Evolutionary conservation across 2,329 filamentous ascomycete species (phyloP).

Genomic region (Arthrobotrys entomopaga): DNA sequence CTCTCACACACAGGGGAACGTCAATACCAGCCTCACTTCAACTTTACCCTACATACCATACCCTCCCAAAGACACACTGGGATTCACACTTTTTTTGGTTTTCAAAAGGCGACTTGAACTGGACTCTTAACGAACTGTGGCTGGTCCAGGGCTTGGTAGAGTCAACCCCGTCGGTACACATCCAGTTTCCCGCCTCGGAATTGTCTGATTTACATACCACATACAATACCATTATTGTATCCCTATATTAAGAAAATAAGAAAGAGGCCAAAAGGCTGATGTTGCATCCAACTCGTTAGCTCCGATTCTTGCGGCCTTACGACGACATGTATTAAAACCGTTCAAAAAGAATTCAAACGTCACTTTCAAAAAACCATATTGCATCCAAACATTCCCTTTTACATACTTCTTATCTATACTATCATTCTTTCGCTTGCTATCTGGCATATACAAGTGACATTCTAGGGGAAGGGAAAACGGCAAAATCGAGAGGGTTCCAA

Average conservation of each 20-base stretch:
- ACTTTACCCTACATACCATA: background rate
- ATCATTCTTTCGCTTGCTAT: slow-evolving; percentile 3
- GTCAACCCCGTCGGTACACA: slow-evolving; percentile 2
- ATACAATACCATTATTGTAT: too few species aligned
- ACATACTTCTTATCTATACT: slow-evolving; percentile 7
- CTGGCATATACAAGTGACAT: background rate
- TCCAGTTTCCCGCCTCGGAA: slow-evolving; percentile 1
- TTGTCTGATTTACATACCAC: background rate
- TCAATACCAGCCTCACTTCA: slow-evolving; percentile 11
- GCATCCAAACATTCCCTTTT: too few species aligned
- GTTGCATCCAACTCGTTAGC: background rate
- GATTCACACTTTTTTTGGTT: too few species aligned
- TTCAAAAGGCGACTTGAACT: background rate
- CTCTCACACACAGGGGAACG: background rate
- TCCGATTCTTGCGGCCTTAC: background rate
- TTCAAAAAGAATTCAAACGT: background rate
- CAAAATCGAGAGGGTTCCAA: background rate
- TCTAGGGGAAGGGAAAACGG: background rate
- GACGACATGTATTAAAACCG: background rate
- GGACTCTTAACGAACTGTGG: background rate
- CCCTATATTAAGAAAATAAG: slow-evolving; percentile 19
- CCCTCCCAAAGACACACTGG: background rate
- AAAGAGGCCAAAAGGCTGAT: background rate
- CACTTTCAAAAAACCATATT: slow-evolving; percentile 11
- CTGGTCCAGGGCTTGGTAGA: background rate